Conservation (phyloP, 2,329 filamentous ascomycete genomes). For the Graphilbum ipis-grandicollis region DNA sequence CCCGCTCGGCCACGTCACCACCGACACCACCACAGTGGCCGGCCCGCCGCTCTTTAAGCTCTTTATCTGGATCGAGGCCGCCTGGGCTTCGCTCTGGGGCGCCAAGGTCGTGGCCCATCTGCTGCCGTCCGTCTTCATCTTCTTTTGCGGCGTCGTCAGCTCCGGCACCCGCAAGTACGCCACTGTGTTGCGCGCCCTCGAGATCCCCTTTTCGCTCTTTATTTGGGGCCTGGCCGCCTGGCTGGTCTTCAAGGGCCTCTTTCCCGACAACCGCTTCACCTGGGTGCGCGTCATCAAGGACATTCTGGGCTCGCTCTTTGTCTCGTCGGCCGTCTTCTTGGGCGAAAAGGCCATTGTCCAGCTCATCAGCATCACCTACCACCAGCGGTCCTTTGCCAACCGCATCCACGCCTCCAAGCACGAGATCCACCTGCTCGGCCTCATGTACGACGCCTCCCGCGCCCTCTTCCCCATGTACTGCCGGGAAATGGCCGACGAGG, state of each 20-base stretch:
- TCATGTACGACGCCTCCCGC: slow-evolving; percentile 82
- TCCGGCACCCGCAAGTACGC: slow-evolving; percentile 55
- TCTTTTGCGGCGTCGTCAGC: slow-evolving; percentile 51
- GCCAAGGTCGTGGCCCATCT: slow-evolving; percentile 47
- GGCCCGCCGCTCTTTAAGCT: slow-evolving; percentile 39
- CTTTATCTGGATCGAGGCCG: slow-evolving; percentile 52
- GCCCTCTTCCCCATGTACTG: slow-evolving; percentile 86
- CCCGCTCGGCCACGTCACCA: slow-evolving; percentile 13
- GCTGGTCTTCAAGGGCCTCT: slow-evolving; percentile 42
- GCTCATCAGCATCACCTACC: slow-evolving; percentile 71
- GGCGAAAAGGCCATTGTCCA: slow-evolving; percentile 67
- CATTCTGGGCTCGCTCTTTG: slow-evolving; percentile 48
- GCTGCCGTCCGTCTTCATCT: slow-evolving; percentile 46
- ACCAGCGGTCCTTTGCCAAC: slow-evolving; percentile 66
- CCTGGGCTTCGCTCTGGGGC: slow-evolving; percentile 51
- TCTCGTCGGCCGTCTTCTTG: slow-evolving; percentile 53
- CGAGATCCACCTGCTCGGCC: slow-evolving; percentile 61
- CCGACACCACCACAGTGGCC: slow-evolving; percentile 4
- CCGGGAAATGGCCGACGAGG: slow-evolving; percentile 76
- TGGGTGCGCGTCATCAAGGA: slow-evolving; percentile 45
- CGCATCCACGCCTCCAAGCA: slow-evolving; percentile 82
- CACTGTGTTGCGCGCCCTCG: slow-evolving; percentile 43
- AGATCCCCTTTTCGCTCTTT: slow-evolving; percentile 50
- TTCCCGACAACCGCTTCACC: slow-evolving; percentile 20
- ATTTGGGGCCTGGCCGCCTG: slow-evolving; percentile 49